Base-by-base conservation (phyloP, 768 basidiomycete species). In the Lactifluus piperatus region DNA sequence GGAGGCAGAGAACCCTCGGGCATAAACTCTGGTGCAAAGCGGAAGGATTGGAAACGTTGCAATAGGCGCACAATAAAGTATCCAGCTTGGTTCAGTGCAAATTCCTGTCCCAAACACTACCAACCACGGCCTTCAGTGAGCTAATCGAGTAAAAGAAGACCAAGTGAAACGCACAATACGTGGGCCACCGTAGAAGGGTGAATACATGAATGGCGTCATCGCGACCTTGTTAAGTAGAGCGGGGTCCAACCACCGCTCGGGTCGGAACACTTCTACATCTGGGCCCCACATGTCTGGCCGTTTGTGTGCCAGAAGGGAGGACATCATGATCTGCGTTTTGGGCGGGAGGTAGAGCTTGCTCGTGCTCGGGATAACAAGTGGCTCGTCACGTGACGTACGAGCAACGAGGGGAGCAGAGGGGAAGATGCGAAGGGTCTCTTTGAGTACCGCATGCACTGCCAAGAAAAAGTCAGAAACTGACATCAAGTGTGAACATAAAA, bases 131-230 rank as follows among this genome's bases (percentile, higher is more conserved):
- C 34, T 9, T 43, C 30, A 62, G 24, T 16, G 10, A 14, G 5
- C 9, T 34, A 4, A 14, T 49, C 24, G 29, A 24, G 34, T 5
- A 41, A 26, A 20, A 0, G 32, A n/a, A 2, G 20, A 16, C 8
- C 5, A 5, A 22, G 27, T 4, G 20, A 1, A 4, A 52, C 63
- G 43, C 45, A 64, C 63, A 60, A 83, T 81, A 10, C 85, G 74
- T 5, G 84, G 85, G 1, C 82, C 85, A 0, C 82, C 83, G 58
- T 84, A 84, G 72, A 86, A 86, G 0, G 85, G 84, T 5, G 81
- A 70, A 69, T 86, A 86, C 60, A 88, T 86, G 73, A 80, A 84
- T 1, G 84, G 83, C 60, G 85, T 85, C 2, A 77, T 74, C 0
- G 72, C 73, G 20, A 84, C 71, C 57, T 81, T 81, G 63, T 77